Conservation (phyloP, 78 protist genomes). For the Speleostelium caveatum region DNA sequence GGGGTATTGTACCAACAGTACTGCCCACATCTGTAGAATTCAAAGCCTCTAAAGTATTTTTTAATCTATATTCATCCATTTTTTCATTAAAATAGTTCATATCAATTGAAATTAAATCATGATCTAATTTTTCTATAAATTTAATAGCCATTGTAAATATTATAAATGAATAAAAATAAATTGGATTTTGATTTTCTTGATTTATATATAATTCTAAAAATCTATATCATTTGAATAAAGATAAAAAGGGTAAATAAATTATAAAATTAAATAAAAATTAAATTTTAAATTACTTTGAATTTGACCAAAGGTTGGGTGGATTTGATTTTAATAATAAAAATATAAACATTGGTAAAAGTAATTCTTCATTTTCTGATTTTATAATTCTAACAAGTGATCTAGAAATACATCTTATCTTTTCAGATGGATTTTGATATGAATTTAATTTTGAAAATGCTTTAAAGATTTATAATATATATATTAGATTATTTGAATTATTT, state of each 20-base stretch:
- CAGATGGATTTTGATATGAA: conserved; percentile 55
- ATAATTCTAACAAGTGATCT: conserved; percentile 24
- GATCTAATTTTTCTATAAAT: conserved; percentile 61
- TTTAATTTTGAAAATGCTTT: conserved; percentile 9
- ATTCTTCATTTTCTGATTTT: conserved; percentile 23
- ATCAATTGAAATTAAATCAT: conserved; percentile 47
- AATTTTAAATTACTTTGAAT: no score
- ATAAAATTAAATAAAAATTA: no score
- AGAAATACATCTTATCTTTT: conserved; percentile 58
- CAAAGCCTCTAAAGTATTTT: neutral
- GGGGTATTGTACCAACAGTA: no score
- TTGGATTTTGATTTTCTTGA: conserved; percentile 11
- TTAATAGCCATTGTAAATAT: conserved; percentile 47
- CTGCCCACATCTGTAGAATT: no score
- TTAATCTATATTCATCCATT: conserved; percentile 16
- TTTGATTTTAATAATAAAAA: conserved; percentile 32
- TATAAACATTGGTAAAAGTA: conserved; percentile 42
- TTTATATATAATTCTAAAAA: conserved; percentile 22
- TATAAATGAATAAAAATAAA: conserved; percentile 5
- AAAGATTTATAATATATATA: no score
- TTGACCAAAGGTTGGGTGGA: conserved; percentile 59
- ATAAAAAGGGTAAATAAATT: no score
- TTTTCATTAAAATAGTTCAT: conserved; percentile 7
- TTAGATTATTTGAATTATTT: no score
- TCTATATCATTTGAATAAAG: neutral